Conservation (phyloP, 225 moss, liverwort and hornwort species). For the Sphagnum contortum region DNA sequence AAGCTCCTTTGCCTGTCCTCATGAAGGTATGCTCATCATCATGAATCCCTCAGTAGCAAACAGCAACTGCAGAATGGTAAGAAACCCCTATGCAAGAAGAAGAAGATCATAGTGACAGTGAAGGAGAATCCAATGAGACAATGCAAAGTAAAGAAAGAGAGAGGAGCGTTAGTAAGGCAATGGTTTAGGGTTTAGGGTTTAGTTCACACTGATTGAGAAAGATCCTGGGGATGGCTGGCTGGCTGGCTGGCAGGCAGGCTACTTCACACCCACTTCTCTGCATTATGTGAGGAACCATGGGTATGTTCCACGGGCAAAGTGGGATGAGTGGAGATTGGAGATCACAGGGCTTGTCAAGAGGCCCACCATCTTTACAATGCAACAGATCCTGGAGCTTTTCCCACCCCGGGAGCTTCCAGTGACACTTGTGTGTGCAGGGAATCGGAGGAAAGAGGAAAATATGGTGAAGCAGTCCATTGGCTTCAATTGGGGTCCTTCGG, state of each 20-base stretch:
- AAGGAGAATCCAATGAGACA: no score
- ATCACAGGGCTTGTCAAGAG: constrained; percentile 59
- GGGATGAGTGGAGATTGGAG: constrained; percentile 81
- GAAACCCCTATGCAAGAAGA: no score
- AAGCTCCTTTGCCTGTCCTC: constrained; percentile 54
- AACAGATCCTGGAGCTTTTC: constrained; percentile 51
- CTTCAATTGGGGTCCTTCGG: constrained; percentile 88
- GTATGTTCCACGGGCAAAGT: constrained; percentile 55
- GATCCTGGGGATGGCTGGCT: no score
- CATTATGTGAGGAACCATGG: constrained; percentile 98
- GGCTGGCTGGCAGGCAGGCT: constrained; percentile 33
- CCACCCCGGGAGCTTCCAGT: constrained; percentile 55
- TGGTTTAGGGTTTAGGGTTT: no score
- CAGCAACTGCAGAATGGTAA: no score
- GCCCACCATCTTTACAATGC: constrained; percentile 54
- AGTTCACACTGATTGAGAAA: no score
- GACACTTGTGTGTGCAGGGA: constrained; percentile 89
- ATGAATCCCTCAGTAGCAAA: no score
- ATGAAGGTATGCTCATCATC: constrained; percentile 35
- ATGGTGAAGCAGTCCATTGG: constrained; percentile 81
- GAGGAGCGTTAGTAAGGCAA: no score
- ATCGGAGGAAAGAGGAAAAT: constrained; percentile 92
- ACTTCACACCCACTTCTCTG: constrained; percentile 60
- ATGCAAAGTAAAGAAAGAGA: no score
- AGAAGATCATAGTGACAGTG: no score